A percentile compares a stretch with the other conserved stretches of the same genome.
Evolutionary conservation across 768 basidiomycete genomes (phyloP).

Genomic region (Leccinum arenicola): DNA sequence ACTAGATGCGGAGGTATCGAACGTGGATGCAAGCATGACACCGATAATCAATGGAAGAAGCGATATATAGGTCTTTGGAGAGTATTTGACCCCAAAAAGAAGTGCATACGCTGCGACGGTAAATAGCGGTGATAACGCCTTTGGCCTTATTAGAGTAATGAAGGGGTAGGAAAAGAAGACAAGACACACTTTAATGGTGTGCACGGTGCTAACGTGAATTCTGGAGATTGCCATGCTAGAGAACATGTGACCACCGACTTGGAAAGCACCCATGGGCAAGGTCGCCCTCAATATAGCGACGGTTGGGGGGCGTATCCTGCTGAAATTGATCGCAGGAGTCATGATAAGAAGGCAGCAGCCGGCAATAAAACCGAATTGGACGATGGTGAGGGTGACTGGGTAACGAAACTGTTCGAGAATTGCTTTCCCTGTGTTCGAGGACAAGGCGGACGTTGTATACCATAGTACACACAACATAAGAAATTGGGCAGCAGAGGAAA

Average conservation of each 20-base stretch:
- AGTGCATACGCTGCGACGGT: slow-evolving; percentile 95
- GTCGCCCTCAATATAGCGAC: slow-evolving; percentile 72
- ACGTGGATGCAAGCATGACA: slow-evolving; percentile 96
- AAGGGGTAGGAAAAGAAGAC: not conserved
- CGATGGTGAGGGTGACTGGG: slow-evolving; percentile 94
- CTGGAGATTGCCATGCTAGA: slow-evolving; percentile 96
- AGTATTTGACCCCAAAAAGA: slow-evolving; percentile 92
- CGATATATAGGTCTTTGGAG: slow-evolving; percentile 85
- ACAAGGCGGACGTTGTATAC: slow-evolving; percentile 92
- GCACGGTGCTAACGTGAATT: slow-evolving; percentile 95
- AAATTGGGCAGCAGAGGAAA: slow-evolving; percentile 49
- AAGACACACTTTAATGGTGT: slow-evolving; percentile 89
- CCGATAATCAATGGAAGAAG: slow-evolving; percentile 93
- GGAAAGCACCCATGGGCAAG: slow-evolving; percentile 94
- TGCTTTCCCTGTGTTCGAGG: slow-evolving; percentile 94
- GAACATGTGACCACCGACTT: slow-evolving; percentile 97
- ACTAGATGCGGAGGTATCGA: slow-evolving; percentile 88
- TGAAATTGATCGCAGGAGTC: slow-evolving; percentile 67
- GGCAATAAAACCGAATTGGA: slow-evolving; percentile 96
- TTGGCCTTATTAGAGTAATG: slow-evolving; percentile 5
- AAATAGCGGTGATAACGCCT: slow-evolving; percentile 97
- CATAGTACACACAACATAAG: slow-evolving; percentile 82
- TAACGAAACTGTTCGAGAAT: slow-evolving; percentile 92
- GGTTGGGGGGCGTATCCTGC: slow-evolving; percentile 69
- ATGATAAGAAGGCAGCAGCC: slow-evolving; percentile 83